Evolutionary conservation across 169 alveolate species (phyloP).

Genomic region (Plasmodium sp.): DNA sequence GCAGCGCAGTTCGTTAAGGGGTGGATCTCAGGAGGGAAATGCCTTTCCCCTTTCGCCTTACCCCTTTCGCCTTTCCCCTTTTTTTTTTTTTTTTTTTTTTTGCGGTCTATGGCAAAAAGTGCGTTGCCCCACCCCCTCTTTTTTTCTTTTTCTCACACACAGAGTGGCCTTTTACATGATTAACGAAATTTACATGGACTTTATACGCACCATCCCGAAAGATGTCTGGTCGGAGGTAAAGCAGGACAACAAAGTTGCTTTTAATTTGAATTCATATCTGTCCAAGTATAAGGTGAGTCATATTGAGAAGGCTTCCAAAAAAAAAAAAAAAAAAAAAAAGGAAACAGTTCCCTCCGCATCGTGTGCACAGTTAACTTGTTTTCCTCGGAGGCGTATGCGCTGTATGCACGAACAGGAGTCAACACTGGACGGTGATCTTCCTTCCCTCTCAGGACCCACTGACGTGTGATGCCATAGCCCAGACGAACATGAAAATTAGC

Average conservation of each 20-base stretch:
- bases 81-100: not conserved
- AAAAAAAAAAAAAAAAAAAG: not conserved
- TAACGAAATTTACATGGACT: conserved; percentile 58
- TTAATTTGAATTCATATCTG: conserved; percentile 45
- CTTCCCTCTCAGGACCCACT: conserved; percentile 54
- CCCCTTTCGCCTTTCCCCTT: too few species aligned
- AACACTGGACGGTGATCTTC: not conserved
- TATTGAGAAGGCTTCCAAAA: not conserved
- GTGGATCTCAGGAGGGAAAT: not conserved
- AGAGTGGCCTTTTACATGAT: conserved; percentile 75
- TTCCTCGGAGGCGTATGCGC: not conserved
- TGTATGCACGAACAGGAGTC: not conserved
- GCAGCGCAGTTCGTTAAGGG: not conserved
- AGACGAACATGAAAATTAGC: conserved; percentile 71
- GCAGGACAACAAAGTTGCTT: conserved; percentile 51
- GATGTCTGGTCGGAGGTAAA: conserved; percentile 50
- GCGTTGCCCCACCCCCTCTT: not conserved
- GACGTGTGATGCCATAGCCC: conserved; percentile 69
- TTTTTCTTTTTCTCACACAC: not conserved
- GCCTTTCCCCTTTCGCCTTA: not conserved
- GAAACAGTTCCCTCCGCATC: not conserved
- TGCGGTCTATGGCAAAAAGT: not conserved
- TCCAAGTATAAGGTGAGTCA: conserved; percentile 55
- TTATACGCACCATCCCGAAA: conserved; percentile 37
- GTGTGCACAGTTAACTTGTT: not conserved